These are phyloP conservation scores for Megacollybia marginata DNA, from an alignment of 768 basidiomycete species.

Conservation along the genomic window DNA sequence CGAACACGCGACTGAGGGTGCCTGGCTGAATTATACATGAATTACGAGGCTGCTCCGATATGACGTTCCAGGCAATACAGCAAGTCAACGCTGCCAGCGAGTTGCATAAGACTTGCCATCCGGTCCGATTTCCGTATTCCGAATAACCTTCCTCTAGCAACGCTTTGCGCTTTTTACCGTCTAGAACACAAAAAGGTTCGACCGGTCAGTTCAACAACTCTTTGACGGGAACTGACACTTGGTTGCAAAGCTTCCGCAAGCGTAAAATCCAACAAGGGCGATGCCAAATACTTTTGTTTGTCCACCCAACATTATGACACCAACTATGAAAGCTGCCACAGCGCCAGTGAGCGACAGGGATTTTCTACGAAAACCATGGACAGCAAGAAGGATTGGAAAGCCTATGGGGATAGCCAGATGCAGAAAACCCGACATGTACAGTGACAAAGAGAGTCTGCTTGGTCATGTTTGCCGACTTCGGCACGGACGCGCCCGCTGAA, in stretches of 20 bases:
- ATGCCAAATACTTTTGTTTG: constrained; percentile 58
- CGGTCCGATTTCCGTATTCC: constrained; percentile 65
- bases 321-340: constrained; percentile 66
- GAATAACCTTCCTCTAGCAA: constrained; percentile 74
- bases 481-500: too few species aligned
- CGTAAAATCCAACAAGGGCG: constrained; percentile 69
- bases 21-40: neutral
- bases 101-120: constrained; percentile 81
- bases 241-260: constrained; percentile 76
- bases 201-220: neutral
- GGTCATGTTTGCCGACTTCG: too few species aligned
- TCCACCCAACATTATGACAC: constrained; percentile 66
- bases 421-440: too few species aligned
- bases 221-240: constrained; percentile 43
- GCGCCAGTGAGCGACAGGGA: constrained; percentile 78
- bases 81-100: constrained; percentile 59
- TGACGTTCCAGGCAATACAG: constrained; percentile 54
- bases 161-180: constrained; percentile 69
- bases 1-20: constrained; percentile 44
- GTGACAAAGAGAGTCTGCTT: too few species aligned
- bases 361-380: constrained; percentile 65
- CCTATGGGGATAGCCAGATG: constrained; percentile 26
- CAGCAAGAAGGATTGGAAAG: constrained; percentile 46
- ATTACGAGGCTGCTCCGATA: constrained; percentile 27
- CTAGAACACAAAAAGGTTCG: constrained; percentile 20